Conservation (phyloP, 202 grass and related monocot genomes). For the Zizania palustris region DNA sequence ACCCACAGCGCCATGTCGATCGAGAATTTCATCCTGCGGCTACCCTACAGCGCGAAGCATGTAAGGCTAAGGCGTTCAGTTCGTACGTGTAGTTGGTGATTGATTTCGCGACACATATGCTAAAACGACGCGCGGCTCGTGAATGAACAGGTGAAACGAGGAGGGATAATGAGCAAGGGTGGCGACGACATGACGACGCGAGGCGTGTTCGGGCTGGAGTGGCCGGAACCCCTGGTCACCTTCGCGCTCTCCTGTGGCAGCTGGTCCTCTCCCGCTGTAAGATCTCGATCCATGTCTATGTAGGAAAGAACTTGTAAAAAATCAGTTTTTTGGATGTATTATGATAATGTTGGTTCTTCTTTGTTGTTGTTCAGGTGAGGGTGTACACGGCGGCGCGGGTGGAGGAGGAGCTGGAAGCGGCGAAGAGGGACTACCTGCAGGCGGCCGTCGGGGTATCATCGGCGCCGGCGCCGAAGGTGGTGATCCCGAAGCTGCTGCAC, state of each 20-base stretch:
- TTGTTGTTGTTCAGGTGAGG: slow-evolving; percentile 56
- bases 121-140: slow-evolving; percentile 17
- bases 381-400: slow-evolving; percentile 79
- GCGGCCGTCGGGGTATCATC: slow-evolving; percentile 70
- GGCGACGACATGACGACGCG: slow-evolving; percentile 42
- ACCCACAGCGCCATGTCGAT: slow-evolving; percentile 91
- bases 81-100: not conserved
- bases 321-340: not conserved
- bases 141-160: slow-evolving; percentile 50
- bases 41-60: slow-evolving; percentile 73
- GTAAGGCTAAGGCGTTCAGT: too few relatives aligned
- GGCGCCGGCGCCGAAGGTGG: slow-evolving; percentile 57
- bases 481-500: slow-evolving; percentile 87
- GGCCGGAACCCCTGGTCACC: slow-evolving; percentile 89
- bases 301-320: not conserved
- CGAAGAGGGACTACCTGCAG: slow-evolving; percentile 86
- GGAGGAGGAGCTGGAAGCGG: slow-evolving; percentile 81
- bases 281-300: not conserved
- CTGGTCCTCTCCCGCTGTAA: slow-evolving; percentile 92
- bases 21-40: slow-evolving; percentile 89
- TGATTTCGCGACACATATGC: not conserved
- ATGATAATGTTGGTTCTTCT: not conserved
- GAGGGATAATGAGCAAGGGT: slow-evolving; percentile 37
- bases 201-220: slow-evolving; percentile 78
- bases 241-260: slow-evolving; percentile 95